Percentiles rank a stretch among this genome's conserved stretches.
Conservation (phyloP, 176 grass and related monocot genomes). For the Triticum timopheevii region DNA sequence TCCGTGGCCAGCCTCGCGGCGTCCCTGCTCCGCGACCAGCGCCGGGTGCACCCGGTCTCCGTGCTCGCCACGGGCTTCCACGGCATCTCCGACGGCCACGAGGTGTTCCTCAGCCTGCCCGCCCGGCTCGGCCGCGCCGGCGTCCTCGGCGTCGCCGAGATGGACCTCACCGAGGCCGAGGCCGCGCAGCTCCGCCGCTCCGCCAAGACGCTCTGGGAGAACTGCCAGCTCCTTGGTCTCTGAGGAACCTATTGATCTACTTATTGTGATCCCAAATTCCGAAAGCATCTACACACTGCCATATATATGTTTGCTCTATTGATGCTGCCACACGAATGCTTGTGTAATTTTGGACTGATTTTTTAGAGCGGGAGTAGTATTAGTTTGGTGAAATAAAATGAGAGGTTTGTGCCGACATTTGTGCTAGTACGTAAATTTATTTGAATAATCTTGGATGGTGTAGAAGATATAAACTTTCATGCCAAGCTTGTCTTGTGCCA, state of each 20-base stretch:
- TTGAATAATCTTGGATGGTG: not conserved
- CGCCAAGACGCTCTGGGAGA: conserved; percentile 69
- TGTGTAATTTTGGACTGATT: not conserved
- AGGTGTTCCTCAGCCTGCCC: conserved; percentile 82
- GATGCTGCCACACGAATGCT: not conserved
- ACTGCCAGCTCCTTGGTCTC: conserved; percentile 47
- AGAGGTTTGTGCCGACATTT: not conserved
- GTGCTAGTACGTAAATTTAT: not conserved
- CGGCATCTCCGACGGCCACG: conserved; percentile 45
- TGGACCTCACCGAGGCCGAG: conserved; percentile 73
- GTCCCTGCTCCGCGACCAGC: conserved; percentile 72
- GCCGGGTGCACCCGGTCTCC: conserved; percentile 71
- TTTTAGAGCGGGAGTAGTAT: not conserved
- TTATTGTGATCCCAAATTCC: not conserved
- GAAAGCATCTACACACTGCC: not conserved
- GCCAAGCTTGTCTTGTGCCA: too few relatives aligned
- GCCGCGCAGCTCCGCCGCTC: conserved; percentile 41
- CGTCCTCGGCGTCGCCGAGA: conserved; percentile 46
- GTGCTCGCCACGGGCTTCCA: conserved; percentile 65
- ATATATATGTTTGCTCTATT: too few relatives aligned
- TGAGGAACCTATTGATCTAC: not conserved
- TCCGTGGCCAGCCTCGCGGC: conserved; percentile 62
- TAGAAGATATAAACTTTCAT: not conserved
- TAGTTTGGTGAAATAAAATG: not conserved
- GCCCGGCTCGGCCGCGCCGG: conserved; percentile 49